Evolutionary conservation across 441 rosid genomes (phyloP), one percentile per base, ranked within the genome.

Genomic region (Erysimum cheiri): DNA sequence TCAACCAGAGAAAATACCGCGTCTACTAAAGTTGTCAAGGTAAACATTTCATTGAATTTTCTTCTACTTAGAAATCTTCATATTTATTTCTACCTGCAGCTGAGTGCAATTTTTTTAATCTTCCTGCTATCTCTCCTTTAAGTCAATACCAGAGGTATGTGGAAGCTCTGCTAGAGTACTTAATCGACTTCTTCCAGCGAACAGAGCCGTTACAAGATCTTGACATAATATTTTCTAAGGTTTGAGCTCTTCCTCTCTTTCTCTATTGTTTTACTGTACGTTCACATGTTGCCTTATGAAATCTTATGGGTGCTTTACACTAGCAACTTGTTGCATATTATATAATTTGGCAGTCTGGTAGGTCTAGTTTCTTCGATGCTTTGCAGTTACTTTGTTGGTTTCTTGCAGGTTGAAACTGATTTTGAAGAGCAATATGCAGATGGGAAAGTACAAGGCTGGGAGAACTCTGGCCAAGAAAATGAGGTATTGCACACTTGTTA

Each of bases 161-260:
- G 85, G 90, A 82, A 79, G 87, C 88, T 67, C 76, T 92, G 63
- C 80, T 94, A 19, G 97, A 83, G 82, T 87, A 92, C 82, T 81
- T 94, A 40, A 69, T 85, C 47, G 80, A 81, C 78, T 88, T 87
- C 77, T 94, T 90, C 63, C 86, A 90, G 75, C 84, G 98, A 65
- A 88, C 94, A 6, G 96, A 92, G 77, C 99, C 99, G 11, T 68
- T 92, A 82, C 94, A 88, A 85, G 99, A 94, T 83, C 84, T 94
- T 73, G 94, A 84, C 75, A 86, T 89, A 81, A 88, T 90, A 59
- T 85, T 92, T 60, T 78, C 87, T 31, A 88, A 87, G 98, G 99
- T 90, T 61, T 55, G 59, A 11, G 5, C 58, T 19, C 35, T 19
- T 56, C 26, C 48, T 31, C 33, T 31, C 29, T 58, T 72, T 17